These are phyloP conservation scores for Sclerotinia spermophila DNA, from an alignment of 2,329 filamentous ascomycete genomes.

Conservation along the genomic window DNA sequence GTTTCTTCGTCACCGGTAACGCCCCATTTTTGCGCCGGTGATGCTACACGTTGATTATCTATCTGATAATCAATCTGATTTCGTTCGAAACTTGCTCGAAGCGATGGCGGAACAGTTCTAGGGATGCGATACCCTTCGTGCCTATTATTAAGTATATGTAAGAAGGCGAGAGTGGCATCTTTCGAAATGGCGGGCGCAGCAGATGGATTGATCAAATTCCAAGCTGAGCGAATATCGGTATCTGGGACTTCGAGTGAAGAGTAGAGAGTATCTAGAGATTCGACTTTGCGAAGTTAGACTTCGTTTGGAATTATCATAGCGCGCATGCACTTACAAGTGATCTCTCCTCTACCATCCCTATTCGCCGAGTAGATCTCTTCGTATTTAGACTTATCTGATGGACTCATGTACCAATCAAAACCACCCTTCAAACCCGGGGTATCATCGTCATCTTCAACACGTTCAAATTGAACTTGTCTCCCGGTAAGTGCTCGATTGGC, in stretches of 20 bases:
- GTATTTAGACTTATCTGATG: slow-evolving; percentile 86
- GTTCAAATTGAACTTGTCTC: slow-evolving; percentile 78
- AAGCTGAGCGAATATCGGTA: slow-evolving; percentile 82
- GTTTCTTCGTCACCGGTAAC: slow-evolving; percentile 76
- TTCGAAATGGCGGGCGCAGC: slow-evolving; percentile 82
- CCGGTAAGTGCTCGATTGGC: slow-evolving; percentile 76
- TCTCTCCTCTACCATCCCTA: slow-evolving; percentile 79
- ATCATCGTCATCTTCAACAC: slow-evolving; percentile 78
- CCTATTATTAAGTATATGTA: slow-evolving; percentile 93
- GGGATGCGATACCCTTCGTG: slow-evolving; percentile 95
- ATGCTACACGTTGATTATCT: slow-evolving; percentile 64
- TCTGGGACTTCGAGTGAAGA: slow-evolving; percentile 70
- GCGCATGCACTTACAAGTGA: slow-evolving; percentile 59
- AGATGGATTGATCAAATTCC: slow-evolving; percentile 96
- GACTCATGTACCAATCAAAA: slow-evolving; percentile 99
- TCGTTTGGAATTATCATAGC: background rate
- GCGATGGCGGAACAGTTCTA: slow-evolving; percentile 82
- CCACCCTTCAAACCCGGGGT: slow-evolving; percentile 85
- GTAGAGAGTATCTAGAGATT: slow-evolving; percentile 78
- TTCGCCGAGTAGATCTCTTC: slow-evolving; percentile 96
- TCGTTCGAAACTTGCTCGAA: slow-evolving; percentile 87
- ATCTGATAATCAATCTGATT: slow-evolving; percentile 96
- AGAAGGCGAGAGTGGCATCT: slow-evolving; percentile 88
- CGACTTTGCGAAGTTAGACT: slow-evolving; percentile 50
- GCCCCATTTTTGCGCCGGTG: slow-evolving; percentile 72